phyloP scores from a whole-genome alignment of 2,329 filamentous ascomycete genomes.

The Sarocladium oryzae region DNA sequence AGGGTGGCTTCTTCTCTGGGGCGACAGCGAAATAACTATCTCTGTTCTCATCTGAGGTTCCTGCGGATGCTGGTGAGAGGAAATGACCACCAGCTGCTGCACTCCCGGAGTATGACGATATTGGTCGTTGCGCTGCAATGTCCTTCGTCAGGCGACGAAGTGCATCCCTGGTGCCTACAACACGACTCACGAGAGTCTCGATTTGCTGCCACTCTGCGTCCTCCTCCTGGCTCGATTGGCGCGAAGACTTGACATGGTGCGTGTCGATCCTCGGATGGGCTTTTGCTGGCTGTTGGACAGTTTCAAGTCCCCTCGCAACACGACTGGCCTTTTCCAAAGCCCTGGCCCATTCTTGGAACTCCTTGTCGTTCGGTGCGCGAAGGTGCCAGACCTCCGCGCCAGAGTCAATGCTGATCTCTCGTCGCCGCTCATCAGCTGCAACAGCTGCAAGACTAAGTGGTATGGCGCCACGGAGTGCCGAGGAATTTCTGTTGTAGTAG shows the following conservation, averaged over 20 bases:
- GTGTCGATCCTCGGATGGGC: conserved; percentile 21
- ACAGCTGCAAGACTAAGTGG: conserved; percentile 87
- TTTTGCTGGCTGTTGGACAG: conserved; percentile 19
- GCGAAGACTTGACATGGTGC: conserved; percentile 18
- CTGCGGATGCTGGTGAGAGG: conserved; percentile 35
- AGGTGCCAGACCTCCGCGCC: conserved; percentile 97
- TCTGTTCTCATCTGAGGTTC: conserved; percentile 37
- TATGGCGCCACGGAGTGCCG: conserved; percentile 84
- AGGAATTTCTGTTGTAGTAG: conserved; percentile 90
- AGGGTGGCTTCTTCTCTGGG: conserved; percentile 62
- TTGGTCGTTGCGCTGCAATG: conserved; percentile 48
- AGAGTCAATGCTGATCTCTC: conserved; percentile 94
- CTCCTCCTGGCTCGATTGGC: conserved; percentile 45
- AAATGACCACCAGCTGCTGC: conserved; percentile 20
- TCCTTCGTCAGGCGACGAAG: conserved; percentile 81
- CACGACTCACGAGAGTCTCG: conserved; percentile 75
- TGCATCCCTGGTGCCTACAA: conserved; percentile 83
- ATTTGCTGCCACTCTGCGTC: conserved; percentile 83
- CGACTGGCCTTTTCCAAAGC: conserved; percentile 79
- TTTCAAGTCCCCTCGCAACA: conserved; percentile 49
- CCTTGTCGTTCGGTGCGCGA: conserved; percentile 70
- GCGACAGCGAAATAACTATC: conserved; percentile 48
- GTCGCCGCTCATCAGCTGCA: conserved; percentile 76
- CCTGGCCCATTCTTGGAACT: conserved; percentile 81
- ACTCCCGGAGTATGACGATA: not conserved